These are phyloP conservation scores for Candida anglica DNA, from an alignment of 805 yeast genomes.

Conservation along the genomic window DNA sequence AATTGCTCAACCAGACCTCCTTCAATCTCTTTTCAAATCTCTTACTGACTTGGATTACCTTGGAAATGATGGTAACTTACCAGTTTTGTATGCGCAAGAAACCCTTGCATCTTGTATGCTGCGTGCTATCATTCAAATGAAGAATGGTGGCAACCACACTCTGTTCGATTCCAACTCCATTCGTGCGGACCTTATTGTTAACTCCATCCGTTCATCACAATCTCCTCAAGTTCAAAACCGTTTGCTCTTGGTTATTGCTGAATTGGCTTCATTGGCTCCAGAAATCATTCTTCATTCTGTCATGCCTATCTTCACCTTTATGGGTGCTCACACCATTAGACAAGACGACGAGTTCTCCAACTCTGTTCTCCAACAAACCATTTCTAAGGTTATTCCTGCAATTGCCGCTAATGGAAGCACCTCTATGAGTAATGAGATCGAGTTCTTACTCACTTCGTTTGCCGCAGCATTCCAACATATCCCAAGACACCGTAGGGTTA, in stretches of 20 bases:
- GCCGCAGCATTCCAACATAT: conserved; percentile 94
- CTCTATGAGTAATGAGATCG: conserved; percentile 58
- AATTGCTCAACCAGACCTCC: conserved; percentile 40
- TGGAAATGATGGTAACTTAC: conserved; percentile 87
- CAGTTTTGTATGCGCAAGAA: conserved; percentile 89
- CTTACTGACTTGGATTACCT: conserved; percentile 76
- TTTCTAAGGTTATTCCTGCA: conserved; percentile 87
- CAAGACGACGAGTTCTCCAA: conserved; percentile 96
- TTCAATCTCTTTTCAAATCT: conserved; percentile 53
- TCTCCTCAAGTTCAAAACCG: conserved; percentile 96
- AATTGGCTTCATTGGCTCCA: conserved; percentile 83
- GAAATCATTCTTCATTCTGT: conserved; percentile 91
- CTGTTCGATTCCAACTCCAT: conserved; percentile 59
- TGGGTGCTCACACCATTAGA: conserved; percentile 96
- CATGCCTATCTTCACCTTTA: conserved; percentile 98
- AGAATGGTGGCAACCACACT: conserved; percentile 18
- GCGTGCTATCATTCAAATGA: conserved; percentile 54
- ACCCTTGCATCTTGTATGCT: conserved; percentile 84
- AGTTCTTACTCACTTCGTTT: conserved; percentile 81
- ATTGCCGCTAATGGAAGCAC: conserved; percentile 45
- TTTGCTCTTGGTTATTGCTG: conserved; percentile 76
- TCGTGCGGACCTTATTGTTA: conserved; percentile 86
- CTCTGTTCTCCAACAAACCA: conserved; percentile 89
- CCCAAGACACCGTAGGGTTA: conserved; percentile 93
- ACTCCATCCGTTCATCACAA: conserved; percentile 81